Evolutionary conservation across 805 yeast genomes (phyloP).

Genomic region (Dipodascus albidus): DNA sequence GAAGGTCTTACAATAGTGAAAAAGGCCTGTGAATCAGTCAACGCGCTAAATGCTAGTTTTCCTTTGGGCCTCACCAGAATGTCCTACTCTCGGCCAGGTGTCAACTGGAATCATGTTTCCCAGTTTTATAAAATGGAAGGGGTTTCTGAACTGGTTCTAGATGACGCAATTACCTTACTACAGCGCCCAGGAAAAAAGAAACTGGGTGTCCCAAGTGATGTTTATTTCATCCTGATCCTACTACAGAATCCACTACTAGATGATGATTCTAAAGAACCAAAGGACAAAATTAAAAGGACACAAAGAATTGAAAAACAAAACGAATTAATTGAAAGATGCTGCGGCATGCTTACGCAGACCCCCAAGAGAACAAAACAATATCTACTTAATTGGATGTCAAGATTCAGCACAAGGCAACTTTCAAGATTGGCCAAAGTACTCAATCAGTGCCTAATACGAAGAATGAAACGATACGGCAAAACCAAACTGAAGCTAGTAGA

Average conservation of each 20-base stretch:
- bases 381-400: constrained; percentile 46
- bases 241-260: constrained; percentile 1
- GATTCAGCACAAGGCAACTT: constrained; percentile 34
- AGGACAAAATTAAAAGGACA: background rate
- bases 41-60: constrained; percentile 47
- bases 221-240: background rate
- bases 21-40: constrained; percentile 36
- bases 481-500: constrained; percentile 32
- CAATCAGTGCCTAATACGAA: constrained; percentile 70
- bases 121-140: constrained; percentile 31
- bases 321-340: constrained; percentile 43
- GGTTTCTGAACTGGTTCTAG: background rate
- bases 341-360: constrained; percentile 55
- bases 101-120: constrained; percentile 38
- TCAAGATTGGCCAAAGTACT: constrained; percentile 47
- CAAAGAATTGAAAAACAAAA: background rate
- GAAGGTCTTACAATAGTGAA: background rate
- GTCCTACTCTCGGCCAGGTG: constrained; percentile 36
- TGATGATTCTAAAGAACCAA: background rate
- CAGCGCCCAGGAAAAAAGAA: background rate
- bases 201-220: background rate
- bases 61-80: constrained; percentile 21
- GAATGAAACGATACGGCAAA: constrained; percentile 27
- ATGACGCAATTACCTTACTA: background rate
- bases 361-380: constrained; percentile 31